A percentile compares a stretch with the other conserved stretches of the same genome.
These are phyloP conservation scores for Cryoendolithus antarcticus DNA, from an alignment of 2,329 filamentous ascomycete genomes.

Conservation along the genomic window DNA sequence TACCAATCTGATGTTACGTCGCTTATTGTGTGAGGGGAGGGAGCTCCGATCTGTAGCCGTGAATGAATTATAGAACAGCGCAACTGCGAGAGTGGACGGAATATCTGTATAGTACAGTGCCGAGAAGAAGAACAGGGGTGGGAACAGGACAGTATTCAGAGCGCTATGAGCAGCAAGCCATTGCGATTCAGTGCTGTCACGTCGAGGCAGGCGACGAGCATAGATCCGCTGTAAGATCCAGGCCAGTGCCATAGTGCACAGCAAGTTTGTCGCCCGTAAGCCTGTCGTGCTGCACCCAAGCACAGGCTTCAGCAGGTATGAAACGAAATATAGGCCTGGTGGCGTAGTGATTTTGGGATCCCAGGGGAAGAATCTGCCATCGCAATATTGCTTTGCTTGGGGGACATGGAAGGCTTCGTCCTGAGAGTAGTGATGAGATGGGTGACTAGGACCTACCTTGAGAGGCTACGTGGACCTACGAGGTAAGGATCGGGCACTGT, in stretches of 20 bases:
- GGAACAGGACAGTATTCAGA: slow-evolving; percentile 73
- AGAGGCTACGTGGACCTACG: slow-evolving; percentile 25
- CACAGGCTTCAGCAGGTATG: slow-evolving; percentile 31
- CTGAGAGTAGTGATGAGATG: slow-evolving; percentile 33
- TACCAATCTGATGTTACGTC: slow-evolving; percentile 21
- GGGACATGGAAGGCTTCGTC: slow-evolving; percentile 84
- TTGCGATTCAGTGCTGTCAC: slow-evolving; percentile 8
- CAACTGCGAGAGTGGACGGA: slow-evolving; percentile 62
- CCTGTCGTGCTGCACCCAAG: slow-evolving; percentile 9
- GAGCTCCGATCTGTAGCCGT: slow-evolving; percentile 3
- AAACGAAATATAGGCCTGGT: slow-evolving; percentile 53
- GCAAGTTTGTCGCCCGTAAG: slow-evolving; percentile 1
- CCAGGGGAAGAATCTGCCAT: slow-evolving; percentile 64
- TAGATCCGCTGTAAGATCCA: slow-evolving; percentile 13
- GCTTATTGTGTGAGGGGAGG: neutral
- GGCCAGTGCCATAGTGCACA: slow-evolving; percentile 23
- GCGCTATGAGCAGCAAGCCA: slow-evolving; percentile 42
- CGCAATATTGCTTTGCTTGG: slow-evolving; percentile 80
- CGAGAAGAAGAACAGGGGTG: slow-evolving; percentile 90
- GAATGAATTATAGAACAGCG: slow-evolving; percentile 48
- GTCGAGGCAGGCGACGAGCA: slow-evolving; percentile 6
- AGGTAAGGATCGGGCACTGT: slow-evolving; percentile 47
- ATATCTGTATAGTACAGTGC: slow-evolving; percentile 92
- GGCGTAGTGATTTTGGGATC: slow-evolving; percentile 97
- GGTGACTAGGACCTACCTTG: slow-evolving; percentile 8